A percentile compares a stretch with the other conserved stretches of the same genome.
Conservation (phyloP, 2,329 filamentous ascomycete species). For the Alternaria incomplexa region DNA sequence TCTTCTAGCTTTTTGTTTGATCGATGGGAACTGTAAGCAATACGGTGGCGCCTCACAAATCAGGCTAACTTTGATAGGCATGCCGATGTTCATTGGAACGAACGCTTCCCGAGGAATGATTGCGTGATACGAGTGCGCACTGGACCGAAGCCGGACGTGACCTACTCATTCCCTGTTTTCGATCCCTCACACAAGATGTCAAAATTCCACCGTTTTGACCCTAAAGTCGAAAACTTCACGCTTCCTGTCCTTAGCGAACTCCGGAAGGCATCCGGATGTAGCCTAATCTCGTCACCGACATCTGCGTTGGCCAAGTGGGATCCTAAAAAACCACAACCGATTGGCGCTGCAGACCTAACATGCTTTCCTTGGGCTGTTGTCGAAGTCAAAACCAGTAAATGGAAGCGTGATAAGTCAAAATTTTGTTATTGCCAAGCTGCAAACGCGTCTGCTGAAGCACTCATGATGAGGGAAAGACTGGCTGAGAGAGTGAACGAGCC, state of each 20-base stretch:
- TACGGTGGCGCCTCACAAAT: too few relatives aligned
- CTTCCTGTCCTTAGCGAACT: constrained; percentile 10
- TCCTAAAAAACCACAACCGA: neutral
- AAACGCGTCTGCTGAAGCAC: constrained; percentile 19
- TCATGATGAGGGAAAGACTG: constrained; percentile 12
- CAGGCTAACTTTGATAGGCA: too few relatives aligned
- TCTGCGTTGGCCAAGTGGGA: neutral
- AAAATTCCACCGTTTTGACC: neutral
- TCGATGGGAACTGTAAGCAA: too few relatives aligned
- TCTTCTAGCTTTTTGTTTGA: too few relatives aligned
- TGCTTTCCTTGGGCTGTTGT: constrained; percentile 25
- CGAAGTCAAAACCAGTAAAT: constrained; percentile 5
- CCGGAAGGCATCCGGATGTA: neutral
- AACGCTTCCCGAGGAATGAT: constrained; percentile 1
- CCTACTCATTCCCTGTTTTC: constrained; percentile 18
- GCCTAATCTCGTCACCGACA: constrained; percentile 3
- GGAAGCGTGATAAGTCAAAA: neutral
- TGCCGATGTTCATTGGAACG: neutral
- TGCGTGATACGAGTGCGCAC: neutral
- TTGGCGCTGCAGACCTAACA: constrained; percentile 7
- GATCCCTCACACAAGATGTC: neutral
- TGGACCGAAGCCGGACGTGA: constrained; percentile 18
- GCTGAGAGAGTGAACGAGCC: neutral
- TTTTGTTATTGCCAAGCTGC: constrained; percentile 26
- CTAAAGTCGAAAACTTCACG: constrained; percentile 7